A percentile compares a stretch with the other conserved stretches of the same genome.
Conservation (phyloP, 139 green algal species). For the Chlamydomonas schloesseri region DNA sequence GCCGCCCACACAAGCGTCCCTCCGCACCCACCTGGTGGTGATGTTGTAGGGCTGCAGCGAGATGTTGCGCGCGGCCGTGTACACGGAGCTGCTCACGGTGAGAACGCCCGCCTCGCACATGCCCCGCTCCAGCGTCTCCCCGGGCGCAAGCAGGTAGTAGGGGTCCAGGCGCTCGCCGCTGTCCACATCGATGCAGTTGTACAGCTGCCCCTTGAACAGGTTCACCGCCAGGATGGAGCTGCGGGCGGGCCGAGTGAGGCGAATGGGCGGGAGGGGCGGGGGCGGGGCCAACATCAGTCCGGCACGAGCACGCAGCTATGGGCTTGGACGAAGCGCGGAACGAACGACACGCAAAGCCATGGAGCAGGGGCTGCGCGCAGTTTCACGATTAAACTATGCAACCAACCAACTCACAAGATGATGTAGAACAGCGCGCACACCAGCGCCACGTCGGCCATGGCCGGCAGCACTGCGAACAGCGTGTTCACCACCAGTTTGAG, state of each 20-base stretch:
- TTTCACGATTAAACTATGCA: too few relatives aligned
- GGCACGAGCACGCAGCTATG: too few relatives aligned
- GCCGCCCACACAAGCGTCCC: too few relatives aligned
- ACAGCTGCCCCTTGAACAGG: conserved; percentile 61
- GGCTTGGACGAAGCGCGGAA: too few relatives aligned
- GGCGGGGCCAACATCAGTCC: too few relatives aligned
- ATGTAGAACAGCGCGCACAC: conserved; percentile 81
- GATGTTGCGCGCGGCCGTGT: conserved; percentile 51
- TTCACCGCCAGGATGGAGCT: conserved; percentile 69
- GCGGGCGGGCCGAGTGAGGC: too few relatives aligned
- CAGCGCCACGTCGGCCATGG: conserved; percentile 73
- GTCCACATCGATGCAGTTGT: conserved; percentile 16
- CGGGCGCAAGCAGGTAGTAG: conserved; percentile 54
- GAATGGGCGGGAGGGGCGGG: too few relatives aligned
- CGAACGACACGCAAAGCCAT: too few relatives aligned
- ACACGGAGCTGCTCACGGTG: conserved; percentile 52
- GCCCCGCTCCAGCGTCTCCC: conserved; percentile 47
- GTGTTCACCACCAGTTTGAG: conserved; percentile 78
- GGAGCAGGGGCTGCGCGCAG: too few relatives aligned
- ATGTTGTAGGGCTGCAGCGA: conserved; percentile 55
- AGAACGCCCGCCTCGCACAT: conserved; percentile 43
- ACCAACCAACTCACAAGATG: conserved; percentile 56
- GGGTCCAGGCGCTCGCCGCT: conserved; percentile 56
- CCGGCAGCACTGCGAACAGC: conserved; percentile 69
- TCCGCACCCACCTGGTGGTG: conserved; percentile 24